A percentile compares a stretch with the other conserved stretches of the same genome.
phyloP scores from a whole-genome alignment of 1,284 basidiomycete genomes.

The Erythrobasidium hasegawianum region DNA sequence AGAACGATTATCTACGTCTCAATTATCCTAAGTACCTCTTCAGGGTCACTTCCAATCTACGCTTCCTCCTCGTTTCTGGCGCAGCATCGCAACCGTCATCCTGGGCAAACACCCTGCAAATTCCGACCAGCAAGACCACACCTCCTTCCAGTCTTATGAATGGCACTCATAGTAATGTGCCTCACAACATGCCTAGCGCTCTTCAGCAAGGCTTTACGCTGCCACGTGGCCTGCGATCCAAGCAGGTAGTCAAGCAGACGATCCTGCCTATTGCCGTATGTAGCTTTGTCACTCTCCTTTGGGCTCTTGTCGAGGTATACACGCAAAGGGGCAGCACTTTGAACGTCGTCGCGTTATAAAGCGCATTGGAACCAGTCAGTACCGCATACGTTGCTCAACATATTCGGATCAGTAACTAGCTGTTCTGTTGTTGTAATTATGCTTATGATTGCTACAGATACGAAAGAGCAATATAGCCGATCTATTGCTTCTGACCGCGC shows the following conservation, averaged over 20 bases:
- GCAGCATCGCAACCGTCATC: conserved; percentile 26
- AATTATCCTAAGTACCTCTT: background rate
- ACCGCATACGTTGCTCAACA: too few species aligned
- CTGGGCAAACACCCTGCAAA: conserved; percentile 17
- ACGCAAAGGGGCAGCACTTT: conserved; percentile 12
- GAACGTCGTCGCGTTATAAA: conserved; percentile 1
- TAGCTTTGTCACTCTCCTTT: conserved; percentile 27
- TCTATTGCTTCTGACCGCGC: too few species aligned
- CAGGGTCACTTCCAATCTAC: conserved; percentile 34
- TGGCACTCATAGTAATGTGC: background rate
- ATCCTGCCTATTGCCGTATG: conserved; percentile 29
- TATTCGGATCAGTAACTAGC: too few species aligned
- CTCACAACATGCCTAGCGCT: background rate
- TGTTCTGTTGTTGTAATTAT: too few species aligned
- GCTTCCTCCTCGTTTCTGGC: conserved; percentile 30
- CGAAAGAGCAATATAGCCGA: too few species aligned
- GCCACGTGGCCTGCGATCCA: conserved; percentile 23
- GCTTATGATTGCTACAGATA: too few species aligned
- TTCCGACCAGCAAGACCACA: conserved; percentile 11
- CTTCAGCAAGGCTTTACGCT: conserved; percentile 10
- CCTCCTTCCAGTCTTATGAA: conserved; percentile 7
- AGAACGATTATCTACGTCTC: background rate
- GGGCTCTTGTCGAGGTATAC: conserved; percentile 29
- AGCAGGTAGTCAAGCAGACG: conserved; percentile 32
- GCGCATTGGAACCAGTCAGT: too few species aligned